Evolutionary conservation across 495 filamentous ascomycete genomes (phyloP).

Genomic region (Xylaria intraflava): DNA sequence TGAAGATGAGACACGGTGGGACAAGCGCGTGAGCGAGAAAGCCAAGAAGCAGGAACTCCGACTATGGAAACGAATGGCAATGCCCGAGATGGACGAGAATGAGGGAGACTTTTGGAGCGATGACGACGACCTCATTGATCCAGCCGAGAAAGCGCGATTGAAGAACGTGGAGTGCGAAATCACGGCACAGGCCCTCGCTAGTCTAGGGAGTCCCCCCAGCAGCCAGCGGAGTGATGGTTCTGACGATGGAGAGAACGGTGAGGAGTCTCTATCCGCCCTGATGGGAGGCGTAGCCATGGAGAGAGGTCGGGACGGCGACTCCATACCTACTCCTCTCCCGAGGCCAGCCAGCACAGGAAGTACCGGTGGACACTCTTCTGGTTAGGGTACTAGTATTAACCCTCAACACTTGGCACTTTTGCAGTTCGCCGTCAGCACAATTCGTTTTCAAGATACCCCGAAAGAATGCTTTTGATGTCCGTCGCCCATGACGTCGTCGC

Average conservation of each 20-base stretch:
- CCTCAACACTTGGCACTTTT: not conserved
- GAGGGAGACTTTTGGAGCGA: constrained; percentile 49
- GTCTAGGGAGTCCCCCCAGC: constrained; percentile 18
- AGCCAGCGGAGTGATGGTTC: constrained; percentile 27
- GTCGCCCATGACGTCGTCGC: not conserved
- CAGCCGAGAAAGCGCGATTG: constrained; percentile 43
- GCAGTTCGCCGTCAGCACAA: not conserved
- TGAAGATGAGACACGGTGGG: constrained; percentile 40
- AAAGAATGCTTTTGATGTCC: not conserved
- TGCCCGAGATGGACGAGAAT: constrained; percentile 40
- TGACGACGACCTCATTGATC: constrained; percentile 50
- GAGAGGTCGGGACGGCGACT: constrained; percentile 28
- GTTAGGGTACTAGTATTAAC: constrained; percentile 2
- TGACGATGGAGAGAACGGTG: constrained; percentile 21
- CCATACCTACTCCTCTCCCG: constrained; percentile 30
- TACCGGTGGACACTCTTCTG: constrained; percentile 14
- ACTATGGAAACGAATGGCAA: constrained; percentile 51
- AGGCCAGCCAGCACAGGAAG: constrained; percentile 36
- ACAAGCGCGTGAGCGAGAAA: constrained; percentile 37
- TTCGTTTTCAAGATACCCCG: not conserved
- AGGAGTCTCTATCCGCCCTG: constrained; percentile 21
- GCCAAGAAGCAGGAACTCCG: constrained; percentile 42
- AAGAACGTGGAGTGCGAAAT: constrained; percentile 33
- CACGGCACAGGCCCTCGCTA: constrained; percentile 32
- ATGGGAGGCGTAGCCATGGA: constrained; percentile 43